phyloP scores from a whole-genome alignment of 2,329 filamentous ascomycete species.

The Clonostachys byssicola region DNA sequence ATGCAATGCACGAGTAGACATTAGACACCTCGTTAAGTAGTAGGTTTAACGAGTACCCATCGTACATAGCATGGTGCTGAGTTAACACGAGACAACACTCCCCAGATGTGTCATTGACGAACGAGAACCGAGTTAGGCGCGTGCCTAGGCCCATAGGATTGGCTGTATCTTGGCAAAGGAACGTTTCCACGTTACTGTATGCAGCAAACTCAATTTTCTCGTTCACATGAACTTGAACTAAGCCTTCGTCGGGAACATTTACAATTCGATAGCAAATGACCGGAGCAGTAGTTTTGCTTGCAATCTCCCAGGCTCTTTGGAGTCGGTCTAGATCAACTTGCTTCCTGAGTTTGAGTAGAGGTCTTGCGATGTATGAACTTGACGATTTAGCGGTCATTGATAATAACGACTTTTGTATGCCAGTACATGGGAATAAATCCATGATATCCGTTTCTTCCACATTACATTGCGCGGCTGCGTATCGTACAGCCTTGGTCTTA shows the following conservation, averaged over 20 bases:
- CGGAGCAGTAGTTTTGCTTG: neutral
- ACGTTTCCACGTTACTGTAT: conserved; percentile 20
- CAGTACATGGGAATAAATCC: neutral
- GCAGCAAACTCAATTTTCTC: conserved; percentile 21
- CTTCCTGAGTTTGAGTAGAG: neutral
- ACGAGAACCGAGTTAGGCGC: conserved; percentile 8
- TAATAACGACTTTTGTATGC: conserved; percentile 2
- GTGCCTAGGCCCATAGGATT: conserved; percentile 13
- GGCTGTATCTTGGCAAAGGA: conserved; percentile 20
- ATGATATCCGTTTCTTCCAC: too few relatives aligned
- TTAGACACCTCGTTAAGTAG: neutral
- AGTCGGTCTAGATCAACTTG: neutral
- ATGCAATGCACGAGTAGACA: neutral
- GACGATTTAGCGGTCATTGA: neutral
- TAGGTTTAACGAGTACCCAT: conserved; percentile 6
- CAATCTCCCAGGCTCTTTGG: neutral
- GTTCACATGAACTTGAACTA: conserved; percentile 33
- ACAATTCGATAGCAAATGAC: neutral
- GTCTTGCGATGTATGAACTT: neutral
- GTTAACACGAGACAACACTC: conserved; percentile 3
- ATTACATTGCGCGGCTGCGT: too few relatives aligned
- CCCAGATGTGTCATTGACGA: conserved; percentile 3
- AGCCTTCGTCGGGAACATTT: conserved; percentile 14
- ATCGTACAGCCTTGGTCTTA: too few relatives aligned
- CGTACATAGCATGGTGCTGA: conserved; percentile 11